Evolutionary conservation across 805 yeast genomes (phyloP).

Genomic region (Metschnikowia lunata): DNA sequence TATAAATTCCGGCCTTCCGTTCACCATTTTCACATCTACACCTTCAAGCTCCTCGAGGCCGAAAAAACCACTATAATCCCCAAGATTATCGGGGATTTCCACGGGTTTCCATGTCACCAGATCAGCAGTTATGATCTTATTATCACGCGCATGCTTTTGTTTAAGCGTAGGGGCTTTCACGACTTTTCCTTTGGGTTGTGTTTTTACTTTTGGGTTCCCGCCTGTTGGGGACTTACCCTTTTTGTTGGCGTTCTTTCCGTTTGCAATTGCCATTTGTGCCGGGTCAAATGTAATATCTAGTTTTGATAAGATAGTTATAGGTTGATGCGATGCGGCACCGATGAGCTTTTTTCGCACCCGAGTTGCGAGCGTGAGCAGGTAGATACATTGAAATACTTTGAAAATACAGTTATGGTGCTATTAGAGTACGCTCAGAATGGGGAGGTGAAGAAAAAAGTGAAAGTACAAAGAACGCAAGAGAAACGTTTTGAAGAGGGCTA

Average conservation of each 20-base stretch:
- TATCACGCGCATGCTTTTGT: constrained; percentile 27
- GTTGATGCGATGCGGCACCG: not conserved
- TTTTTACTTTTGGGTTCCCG: not conserved
- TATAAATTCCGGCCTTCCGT: constrained; percentile 61
- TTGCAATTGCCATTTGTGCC: constrained; percentile 2
- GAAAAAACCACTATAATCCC: constrained; percentile 84
- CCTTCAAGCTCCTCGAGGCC: constrained; percentile 95
- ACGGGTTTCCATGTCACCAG: constrained; percentile 75
- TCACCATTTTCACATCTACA: constrained; percentile 70
- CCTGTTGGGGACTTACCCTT: not conserved
- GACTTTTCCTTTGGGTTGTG: constrained; percentile 1
- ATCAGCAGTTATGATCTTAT: constrained; percentile 45
- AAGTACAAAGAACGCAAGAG: no score
- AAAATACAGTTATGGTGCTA: no score
- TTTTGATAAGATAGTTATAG: not conserved
- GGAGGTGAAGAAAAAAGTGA: no score
- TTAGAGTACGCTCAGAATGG: no score
- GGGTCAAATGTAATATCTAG: no score
- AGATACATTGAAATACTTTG: no score
- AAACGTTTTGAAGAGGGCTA: no score
- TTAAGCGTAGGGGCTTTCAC: constrained; percentile 22
- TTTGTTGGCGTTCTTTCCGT: not conserved
- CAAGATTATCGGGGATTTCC: constrained; percentile 75
- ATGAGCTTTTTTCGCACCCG: constrained; percentile 8
- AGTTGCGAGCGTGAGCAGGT: not conserved